Evolutionary conservation across 352 stramenopile species (phyloP), one percentile per base, ranked within the genome.

Genomic region (Globisporangium rhizosaccharum): DNA sequence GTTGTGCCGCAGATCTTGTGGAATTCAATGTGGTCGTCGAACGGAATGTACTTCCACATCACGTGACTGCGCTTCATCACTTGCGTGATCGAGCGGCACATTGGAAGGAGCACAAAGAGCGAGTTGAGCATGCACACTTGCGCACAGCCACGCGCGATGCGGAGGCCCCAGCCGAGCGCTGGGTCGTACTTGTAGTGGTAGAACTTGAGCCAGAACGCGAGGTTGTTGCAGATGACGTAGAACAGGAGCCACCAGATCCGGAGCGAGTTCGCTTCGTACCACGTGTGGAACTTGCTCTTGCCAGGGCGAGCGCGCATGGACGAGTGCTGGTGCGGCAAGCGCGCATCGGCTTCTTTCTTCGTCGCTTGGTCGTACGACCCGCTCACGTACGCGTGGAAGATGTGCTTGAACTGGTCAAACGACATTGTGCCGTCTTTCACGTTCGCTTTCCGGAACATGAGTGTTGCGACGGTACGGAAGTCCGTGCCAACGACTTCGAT

Each of bases 111-210:
- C 36, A 94, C 81, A 48, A 94, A 82, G 2, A 82, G 59, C 47
- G 73, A 82, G 63, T 92, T 92, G 37, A 94, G 62, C 79, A 92
- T 90, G 9, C 66, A 75, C 12, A 94, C 72, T 58, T 94, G 84
- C 5, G 84, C 82, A 59, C 76, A 88, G 25, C 73, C 82, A 55
- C 78, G 75, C 9, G 84, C 84, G 56, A 94, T 76, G 28, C 82
- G 75, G 26, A 90, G 66, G 23, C 80, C 81, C 72, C 82, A 90
- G 36, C 82, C 80, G 23, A 93, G 78, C 2, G 81, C 84, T 9
- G 84, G 82, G 49, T 93, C 81, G 2, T 90, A 73, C 3, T 88
- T 79, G 66, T 90, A 93, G 18, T 53, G 33, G 18, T 76, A 82
- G 67, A 76, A 90, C 66, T 91, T 93, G 67, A 80, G 17, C 67